Evolutionary conservation across 129 eudicot species (phyloP).

Genomic region (Flaveria sonorensis): DNA sequence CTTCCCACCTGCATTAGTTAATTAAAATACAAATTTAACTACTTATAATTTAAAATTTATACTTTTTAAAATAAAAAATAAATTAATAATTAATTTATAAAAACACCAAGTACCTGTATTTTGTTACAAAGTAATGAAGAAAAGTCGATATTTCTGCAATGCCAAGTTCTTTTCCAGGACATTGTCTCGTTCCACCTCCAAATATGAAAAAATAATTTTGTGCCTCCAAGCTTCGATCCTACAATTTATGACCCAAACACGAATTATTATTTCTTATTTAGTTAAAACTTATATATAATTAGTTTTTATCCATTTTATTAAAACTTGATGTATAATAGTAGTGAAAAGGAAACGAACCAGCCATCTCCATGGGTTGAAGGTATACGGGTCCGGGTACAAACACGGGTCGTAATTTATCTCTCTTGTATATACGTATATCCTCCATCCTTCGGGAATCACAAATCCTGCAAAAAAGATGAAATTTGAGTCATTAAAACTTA

Average conservation of each 20-base stretch:
- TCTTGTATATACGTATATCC: constrained; percentile 67
- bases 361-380: constrained; percentile 82
- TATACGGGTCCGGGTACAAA: constrained; percentile 56
- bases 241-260: neutral
- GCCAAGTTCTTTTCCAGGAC: constrained; percentile 74
- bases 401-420: constrained; percentile 68
- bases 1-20: constrained; percentile 79
- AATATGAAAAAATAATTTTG: constrained; percentile 50
- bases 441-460: constrained; percentile 68
- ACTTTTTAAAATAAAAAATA: neutral
- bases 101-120: constrained; percentile 46
- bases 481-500: too few species aligned
- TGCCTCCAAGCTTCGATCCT: constrained; percentile 62
- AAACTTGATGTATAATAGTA: neutral
- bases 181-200: constrained; percentile 60
- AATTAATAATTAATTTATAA: neutral
- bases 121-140: constrained; percentile 72
- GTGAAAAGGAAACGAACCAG: constrained; percentile 37
- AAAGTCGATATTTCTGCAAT: constrained; percentile 44
- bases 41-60: neutral
- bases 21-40: neutral
- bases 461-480: constrained; percentile 33
- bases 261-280: neutral
- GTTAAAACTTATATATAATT: neutral
- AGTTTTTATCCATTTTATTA: neutral